Conservation (phyloP, 306 rosid species). For the Prunus kanzakura region DNA sequence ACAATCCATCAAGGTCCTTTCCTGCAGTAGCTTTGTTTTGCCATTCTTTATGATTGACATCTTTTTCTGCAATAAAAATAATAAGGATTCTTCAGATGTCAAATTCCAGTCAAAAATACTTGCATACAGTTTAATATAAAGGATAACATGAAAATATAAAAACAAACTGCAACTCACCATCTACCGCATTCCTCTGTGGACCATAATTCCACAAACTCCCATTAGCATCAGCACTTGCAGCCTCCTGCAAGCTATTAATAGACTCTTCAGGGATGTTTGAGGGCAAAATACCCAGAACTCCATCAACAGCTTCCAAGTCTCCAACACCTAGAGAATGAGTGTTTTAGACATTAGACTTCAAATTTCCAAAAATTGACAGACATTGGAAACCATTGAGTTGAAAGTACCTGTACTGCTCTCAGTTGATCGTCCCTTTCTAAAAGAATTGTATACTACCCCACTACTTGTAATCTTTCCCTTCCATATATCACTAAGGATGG, state of each 20-base stretch:
- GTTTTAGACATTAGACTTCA: not conserved
- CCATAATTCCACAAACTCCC: conserved; percentile 26
- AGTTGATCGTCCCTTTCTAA: conserved; percentile 32
- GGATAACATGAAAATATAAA: not conserved
- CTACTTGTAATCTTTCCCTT: conserved; percentile 51
- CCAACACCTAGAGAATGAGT: conserved; percentile 25
- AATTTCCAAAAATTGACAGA: not conserved
- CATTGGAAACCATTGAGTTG: conserved; percentile 1
- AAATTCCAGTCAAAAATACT: not conserved
- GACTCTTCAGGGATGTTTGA: conserved; percentile 22
- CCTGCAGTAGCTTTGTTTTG: conserved; percentile 9
- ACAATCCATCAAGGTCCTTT: conserved; percentile 15
- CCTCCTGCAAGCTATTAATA: conserved; percentile 12
- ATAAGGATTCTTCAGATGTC: not conserved
- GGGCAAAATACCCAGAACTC: conserved; percentile 24
- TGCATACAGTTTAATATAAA: not conserved
- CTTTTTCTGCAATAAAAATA: conserved; percentile 24
- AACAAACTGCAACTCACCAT: conserved; percentile 28
- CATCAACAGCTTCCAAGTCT: conserved; percentile 31
- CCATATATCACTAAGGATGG: conserved; percentile 44
- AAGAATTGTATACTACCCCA: conserved; percentile 35
- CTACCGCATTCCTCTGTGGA: conserved; percentile 17
- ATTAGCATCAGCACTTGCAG: conserved; percentile 24
- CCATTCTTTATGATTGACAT: conserved; percentile 16
- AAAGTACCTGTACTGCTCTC: conserved; percentile 39